Base-by-base conservation (phyloP, 768 basidiomycete genomes). In the Nidularia sp. region DNA sequence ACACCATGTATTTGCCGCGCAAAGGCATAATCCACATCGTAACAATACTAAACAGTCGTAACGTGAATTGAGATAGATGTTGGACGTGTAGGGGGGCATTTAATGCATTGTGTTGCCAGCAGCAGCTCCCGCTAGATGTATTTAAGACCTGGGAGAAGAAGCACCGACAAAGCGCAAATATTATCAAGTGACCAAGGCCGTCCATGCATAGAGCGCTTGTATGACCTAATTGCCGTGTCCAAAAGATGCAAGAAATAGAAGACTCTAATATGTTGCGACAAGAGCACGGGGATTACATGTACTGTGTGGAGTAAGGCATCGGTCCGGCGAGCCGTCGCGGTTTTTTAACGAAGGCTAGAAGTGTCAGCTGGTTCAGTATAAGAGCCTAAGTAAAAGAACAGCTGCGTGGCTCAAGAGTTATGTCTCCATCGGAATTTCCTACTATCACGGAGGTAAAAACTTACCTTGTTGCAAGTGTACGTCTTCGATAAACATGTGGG, bases 21-120 rank as follows among this genome's bases (percentile, higher is more conserved):
- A 71, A 51, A 36, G 68, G 67, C 45, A 66, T 51, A 22, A 65
- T 64, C 71, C 71, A 70, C 69, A 73, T 73, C 18, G 59, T 52
- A 45, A 29, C 22, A 8, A 7, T n/a, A 45, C n/a, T 8, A 49
- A n/a, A 47, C 31, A 5, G 45, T 47, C 22, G 5, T 47, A 10
- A 13, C 32, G 45, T 47, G n/a, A n/a, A n/a, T 13, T 10, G n/a
- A 13, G 45, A 32, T 66, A 39, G 36, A 39, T 39, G 36, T 39
- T n/a, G n/a, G n/a, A 7, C n/a, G 36, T 39, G 7, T 7, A 39
- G n/a, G 8, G 36, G 36, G 36, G 36, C 36, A n/a, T 39, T 39
- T n/a, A 39, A n/a, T n/a, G n/a, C n/a, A n/a, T n/a, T n/a, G n/a
- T n/a, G n/a, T n/a, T n/a, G n/a, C n/a, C n/a, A n/a, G n/a, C n/a